These are phyloP conservation scores for Suhomyces kunorum DNA, from an alignment of 1,139 yeast genomes.

Conservation along the genomic window DNA sequence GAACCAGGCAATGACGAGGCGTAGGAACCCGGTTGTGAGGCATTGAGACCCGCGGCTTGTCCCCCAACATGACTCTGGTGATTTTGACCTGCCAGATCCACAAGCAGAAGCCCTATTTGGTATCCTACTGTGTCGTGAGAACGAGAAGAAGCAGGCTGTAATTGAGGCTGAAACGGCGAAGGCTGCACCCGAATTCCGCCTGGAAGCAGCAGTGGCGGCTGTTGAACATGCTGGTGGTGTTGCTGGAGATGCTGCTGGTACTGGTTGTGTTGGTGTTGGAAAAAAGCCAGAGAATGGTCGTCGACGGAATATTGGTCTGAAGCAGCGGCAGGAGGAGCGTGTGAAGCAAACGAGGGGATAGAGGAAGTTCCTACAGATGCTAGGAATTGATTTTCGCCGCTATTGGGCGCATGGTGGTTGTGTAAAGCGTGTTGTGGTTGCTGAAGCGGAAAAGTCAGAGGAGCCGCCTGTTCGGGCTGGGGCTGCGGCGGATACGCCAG, in stretches of 20 bases:
- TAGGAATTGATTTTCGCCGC: too few relatives aligned
- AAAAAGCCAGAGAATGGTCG: slow-evolving; percentile 11
- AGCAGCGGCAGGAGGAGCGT: slow-evolving; percentile 1
- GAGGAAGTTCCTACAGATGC: too few relatives aligned
- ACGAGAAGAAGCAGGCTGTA: slow-evolving; percentile 2
- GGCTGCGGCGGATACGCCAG: slow-evolving; percentile 11
- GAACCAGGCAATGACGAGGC: too few relatives aligned
- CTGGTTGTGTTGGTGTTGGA: slow-evolving; percentile 15
- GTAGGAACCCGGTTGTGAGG: background rate
- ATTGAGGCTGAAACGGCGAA: slow-evolving; percentile 9
- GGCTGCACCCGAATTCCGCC: slow-evolving; percentile 6
- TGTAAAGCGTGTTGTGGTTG: slow-evolving; percentile 6
- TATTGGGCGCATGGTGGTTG: too few relatives aligned
- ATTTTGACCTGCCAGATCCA: too few relatives aligned
- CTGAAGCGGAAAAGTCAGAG: slow-evolving; percentile 5
- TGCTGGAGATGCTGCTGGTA: slow-evolving; percentile 15
- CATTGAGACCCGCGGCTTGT: too few relatives aligned
- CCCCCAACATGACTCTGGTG: too few relatives aligned
- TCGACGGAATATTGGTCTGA: slow-evolving; percentile 7
- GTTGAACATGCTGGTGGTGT: slow-evolving; percentile 9
- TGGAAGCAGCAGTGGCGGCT: slow-evolving; percentile 4
- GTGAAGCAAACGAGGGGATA: too few relatives aligned
- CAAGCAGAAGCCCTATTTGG: slow-evolving; percentile 1
- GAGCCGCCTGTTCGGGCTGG: slow-evolving; percentile 11
- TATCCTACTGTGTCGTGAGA: slow-evolving; percentile 8